Base-by-base conservation (phyloP, 768 basidiomycete species). In the Strobilomyces confusus region DNA sequence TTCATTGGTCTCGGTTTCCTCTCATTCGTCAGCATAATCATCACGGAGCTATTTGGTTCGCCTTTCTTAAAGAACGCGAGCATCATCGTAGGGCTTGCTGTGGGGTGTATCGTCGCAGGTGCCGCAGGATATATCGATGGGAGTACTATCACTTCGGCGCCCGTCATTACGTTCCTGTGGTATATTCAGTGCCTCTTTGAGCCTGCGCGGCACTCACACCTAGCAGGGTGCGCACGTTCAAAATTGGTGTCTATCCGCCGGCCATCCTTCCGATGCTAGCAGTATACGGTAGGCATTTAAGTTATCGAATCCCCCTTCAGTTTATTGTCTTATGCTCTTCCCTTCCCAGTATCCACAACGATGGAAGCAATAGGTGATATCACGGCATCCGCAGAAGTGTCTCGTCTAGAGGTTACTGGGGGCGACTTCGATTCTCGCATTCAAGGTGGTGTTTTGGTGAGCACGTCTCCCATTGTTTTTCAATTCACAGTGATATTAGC, bases 351-450 rank as follows among this genome's bases (percentile, higher is more conserved):
- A 8, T 87, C 87, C 0, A 66, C 83, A 0, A 80, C 85, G 0
- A 87, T 92, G 84, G 91, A 92, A 69, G 85, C 88, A 8, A 92
- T 90, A 48, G 90, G 90, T 4, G 91, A 93, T 60, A 82, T 89
- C 59, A 88, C 89, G 1, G 88, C 90, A 0, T 86, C 86, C 13
- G 84, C 86, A 2, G 92, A 94, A 66, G 87, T 89, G 13, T 92
- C 89, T 3, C 80, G 82, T 11, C 74, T 88, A n/a, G 70, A 76
- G 9, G 87, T 93, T 26, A 78, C 81, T 22, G 92, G 90, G 0
- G 75, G 76, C 9, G 81, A 87, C 48, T 93, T 92, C 66, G 90
- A 93, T 67, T 79, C 81, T 1, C 79, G 90, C 13, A 86, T 93
- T 32, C 90, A 92, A 70, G 89, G 91, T 11, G 92, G 91, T 20